phyloP scores from a whole-genome alignment of 139 green algal genomes.

The Coccomyxa sp. region DNA sequence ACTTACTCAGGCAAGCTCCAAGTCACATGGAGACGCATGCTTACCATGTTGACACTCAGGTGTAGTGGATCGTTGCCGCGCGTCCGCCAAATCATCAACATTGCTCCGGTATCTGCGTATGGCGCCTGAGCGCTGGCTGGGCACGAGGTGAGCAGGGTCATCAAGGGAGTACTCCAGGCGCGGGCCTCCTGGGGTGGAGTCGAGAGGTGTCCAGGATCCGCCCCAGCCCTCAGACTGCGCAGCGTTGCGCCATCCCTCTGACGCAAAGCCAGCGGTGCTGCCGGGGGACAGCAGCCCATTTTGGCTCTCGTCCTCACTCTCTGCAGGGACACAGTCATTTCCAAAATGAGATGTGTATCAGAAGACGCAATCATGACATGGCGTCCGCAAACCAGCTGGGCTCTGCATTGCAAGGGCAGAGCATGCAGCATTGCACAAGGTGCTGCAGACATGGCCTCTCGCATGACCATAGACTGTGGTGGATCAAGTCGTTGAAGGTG shows the following conservation, averaged over 20 bases:
- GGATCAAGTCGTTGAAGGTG: background rate
- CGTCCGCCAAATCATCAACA: background rate
- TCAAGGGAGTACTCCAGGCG: background rate
- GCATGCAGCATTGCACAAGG: background rate
- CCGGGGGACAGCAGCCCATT: conserved; percentile 8
- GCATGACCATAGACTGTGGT: background rate
- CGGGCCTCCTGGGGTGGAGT: background rate
- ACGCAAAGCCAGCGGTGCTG: conserved; percentile 1
- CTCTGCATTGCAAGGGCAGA: background rate
- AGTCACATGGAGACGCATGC: too few species aligned
- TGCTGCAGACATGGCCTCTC: background rate
- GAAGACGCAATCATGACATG: background rate
- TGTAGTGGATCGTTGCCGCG: too few species aligned
- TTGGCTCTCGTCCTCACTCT: background rate
- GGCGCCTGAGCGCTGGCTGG: background rate
- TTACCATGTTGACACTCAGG: too few species aligned
- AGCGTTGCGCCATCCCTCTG: background rate
- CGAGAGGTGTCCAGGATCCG: too few species aligned
- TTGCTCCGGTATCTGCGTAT: background rate
- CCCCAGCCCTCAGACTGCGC: background rate
- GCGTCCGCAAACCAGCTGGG: background rate
- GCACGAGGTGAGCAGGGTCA: background rate
- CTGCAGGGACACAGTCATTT: background rate
- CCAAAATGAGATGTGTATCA: background rate
- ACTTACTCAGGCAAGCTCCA: too few species aligned